Evolutionary conservation across 192 early-diverging fungal species (phyloP).

Genomic region (Coemansia sp.): DNA sequence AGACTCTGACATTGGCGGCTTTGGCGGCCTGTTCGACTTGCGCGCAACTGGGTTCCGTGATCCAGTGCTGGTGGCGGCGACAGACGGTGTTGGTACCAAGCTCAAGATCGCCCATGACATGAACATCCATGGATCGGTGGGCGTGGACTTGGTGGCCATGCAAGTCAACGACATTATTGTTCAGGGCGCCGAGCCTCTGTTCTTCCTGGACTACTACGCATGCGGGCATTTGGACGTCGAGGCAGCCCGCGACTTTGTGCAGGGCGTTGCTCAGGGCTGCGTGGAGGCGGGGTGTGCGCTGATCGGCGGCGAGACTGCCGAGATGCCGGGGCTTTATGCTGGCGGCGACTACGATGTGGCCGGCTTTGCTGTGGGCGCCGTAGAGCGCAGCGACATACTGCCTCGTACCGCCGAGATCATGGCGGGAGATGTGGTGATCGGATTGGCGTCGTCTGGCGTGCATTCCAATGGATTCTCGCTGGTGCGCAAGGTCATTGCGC

Average conservation of each 20-base stretch:
- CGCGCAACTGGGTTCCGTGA: constrained; percentile 90
- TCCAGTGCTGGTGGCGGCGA: constrained; percentile 94
- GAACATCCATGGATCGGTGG: constrained; percentile 88
- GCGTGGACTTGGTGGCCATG: constrained; percentile 99
- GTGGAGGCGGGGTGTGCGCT: constrained; percentile 86
- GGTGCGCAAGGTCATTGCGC: constrained; percentile 84
- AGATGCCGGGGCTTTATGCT: constrained; percentile 97
- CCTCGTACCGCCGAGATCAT: constrained; percentile 76
- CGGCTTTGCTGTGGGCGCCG: constrained; percentile 96
- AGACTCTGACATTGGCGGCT: constrained; percentile 97
- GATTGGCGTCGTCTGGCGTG: constrained; percentile 91
- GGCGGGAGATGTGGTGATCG: constrained; percentile 82
- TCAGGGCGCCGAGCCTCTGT: constrained; percentile 97
- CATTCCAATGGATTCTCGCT: constrained; percentile 99
- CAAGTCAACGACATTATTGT: constrained; percentile 98
- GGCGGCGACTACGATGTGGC: constrained; percentile 89
- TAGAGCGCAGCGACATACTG: constrained; percentile 85
- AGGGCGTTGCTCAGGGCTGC: constrained; percentile 94
- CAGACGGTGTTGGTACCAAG: constrained; percentile 99
- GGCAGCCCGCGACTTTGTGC: constrained; percentile 86
- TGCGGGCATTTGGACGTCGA: constrained; percentile 90
- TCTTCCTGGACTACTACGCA: constrained; percentile 99
- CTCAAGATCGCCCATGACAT: constrained; percentile 90
- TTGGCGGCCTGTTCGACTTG: constrained; percentile 97
- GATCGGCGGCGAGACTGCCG: constrained; percentile 98